These are phyloP conservation scores for sunflower (Helianthus annuus) DNA, from an alignment of 129 eudicot species.

Conservation along the genomic window HanXRQr2.0-SUNRISE NC_035446.2:25402407-25402906, in stretches of 20 bases:
- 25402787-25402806: neutral
- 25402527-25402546: neutral
- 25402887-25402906: too few species aligned
- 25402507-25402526: slow-evolving; percentile 24
- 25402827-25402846: too few species aligned
- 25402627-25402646: neutral
- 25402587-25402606: neutral
- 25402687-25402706: slow-evolving; percentile 17
- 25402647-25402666: neutral
- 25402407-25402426: neutral
- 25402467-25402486: slow-evolving; percentile 18
- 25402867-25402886: too few species aligned
- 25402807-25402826: neutral
- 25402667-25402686: slow-evolving; percentile 1
- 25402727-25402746: neutral
- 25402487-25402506: slow-evolving; percentile 28
- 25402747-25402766: neutral
- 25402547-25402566: slow-evolving; percentile 8
- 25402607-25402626: slow-evolving; percentile 2
- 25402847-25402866: too few species aligned
- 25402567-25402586: slow-evolving; percentile 18
- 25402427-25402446: slow-evolving; percentile 17
- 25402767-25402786: neutral
- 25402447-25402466: slow-evolving; percentile 24
- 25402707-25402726: slow-evolving; percentile 11